phyloP scores from a whole-genome alignment of 2,329 filamentous ascomycete species.

The Aspergillus pseudonomiae region DNA sequence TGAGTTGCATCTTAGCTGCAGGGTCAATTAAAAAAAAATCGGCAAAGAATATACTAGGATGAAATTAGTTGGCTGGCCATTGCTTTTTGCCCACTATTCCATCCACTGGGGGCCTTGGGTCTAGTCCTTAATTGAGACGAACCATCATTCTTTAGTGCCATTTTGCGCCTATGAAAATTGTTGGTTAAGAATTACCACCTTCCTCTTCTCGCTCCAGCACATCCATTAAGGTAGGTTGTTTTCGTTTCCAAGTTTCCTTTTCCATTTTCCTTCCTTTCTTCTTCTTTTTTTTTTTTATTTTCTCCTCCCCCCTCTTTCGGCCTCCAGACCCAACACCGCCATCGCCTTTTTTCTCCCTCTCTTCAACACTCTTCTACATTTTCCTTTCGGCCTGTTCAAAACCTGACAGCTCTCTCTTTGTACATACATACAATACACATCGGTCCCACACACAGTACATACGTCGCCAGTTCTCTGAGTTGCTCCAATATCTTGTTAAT shows the following conservation, averaged over 20 bases:
- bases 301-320: not conserved
- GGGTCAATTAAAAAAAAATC: not conserved
- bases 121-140: constrained; percentile 1
- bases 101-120: not conserved
- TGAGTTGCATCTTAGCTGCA: constrained; percentile 4
- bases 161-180: constrained; percentile 2
- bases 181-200: constrained; percentile 4
- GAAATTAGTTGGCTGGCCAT: not conserved
- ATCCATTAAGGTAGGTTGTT: not conserved
- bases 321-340: not conserved
- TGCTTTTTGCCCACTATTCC: not conserved
- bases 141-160: constrained; percentile 15
- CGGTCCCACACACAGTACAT: constrained; percentile 6
- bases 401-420: not conserved
- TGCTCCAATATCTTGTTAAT: not conserved
- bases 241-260: no score
- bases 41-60: not conserved
- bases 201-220: not conserved
- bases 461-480: not conserved
- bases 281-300: not conserved
- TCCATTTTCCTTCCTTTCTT: not conserved
- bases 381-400: not conserved
- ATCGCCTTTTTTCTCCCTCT: not conserved
- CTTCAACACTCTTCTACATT: not conserved
- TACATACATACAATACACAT: not conserved